phyloP scores from a whole-genome alignment of 371 early-diverging fungal genomes.

The Mucor irregularis region DNA sequence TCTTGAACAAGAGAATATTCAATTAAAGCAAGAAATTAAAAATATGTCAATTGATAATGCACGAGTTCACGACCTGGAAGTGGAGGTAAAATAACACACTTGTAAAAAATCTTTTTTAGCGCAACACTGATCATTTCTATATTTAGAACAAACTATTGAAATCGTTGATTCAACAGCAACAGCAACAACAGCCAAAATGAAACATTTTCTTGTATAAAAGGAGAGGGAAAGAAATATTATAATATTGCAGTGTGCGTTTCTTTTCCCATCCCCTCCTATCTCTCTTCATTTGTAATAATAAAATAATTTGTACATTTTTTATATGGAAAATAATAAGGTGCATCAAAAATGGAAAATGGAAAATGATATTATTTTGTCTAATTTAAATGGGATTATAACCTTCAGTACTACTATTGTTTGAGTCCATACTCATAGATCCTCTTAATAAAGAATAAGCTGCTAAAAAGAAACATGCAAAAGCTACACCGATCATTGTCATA shows the following conservation, averaged over 20 bases:
- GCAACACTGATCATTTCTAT: neutral
- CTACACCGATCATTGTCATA: slow-evolving; percentile 35
- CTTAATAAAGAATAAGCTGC: slow-evolving; percentile 30
- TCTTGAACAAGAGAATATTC: slow-evolving; percentile 18
- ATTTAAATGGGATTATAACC: slow-evolving; percentile 37
- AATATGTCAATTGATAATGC: slow-evolving; percentile 10
- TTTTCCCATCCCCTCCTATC: too few species aligned
- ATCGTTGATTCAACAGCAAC: neutral
- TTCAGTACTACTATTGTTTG: slow-evolving; percentile 15
- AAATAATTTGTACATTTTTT: neutral
- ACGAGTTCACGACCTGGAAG: slow-evolving; percentile 32
- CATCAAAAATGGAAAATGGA: too few species aligned
- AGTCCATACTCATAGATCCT: slow-evolving; percentile 34
- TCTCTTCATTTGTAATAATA: neutral
- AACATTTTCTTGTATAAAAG: neutral
- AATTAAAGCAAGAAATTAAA: slow-evolving; percentile 14
- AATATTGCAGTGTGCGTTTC: neutral
- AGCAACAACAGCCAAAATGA: neutral
- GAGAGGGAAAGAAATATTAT: neutral
- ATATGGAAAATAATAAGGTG: too few species aligned
- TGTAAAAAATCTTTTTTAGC: neutral
- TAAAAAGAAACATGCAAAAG: slow-evolving; percentile 31
- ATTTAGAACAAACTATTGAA: slow-evolving; percentile 8
- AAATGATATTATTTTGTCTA: too few species aligned
- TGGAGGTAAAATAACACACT: slow-evolving; percentile 24